Conservation (phyloP, 2,329 filamentous ascomycete genomes). For the Fusarium phyllophilum region DNA sequence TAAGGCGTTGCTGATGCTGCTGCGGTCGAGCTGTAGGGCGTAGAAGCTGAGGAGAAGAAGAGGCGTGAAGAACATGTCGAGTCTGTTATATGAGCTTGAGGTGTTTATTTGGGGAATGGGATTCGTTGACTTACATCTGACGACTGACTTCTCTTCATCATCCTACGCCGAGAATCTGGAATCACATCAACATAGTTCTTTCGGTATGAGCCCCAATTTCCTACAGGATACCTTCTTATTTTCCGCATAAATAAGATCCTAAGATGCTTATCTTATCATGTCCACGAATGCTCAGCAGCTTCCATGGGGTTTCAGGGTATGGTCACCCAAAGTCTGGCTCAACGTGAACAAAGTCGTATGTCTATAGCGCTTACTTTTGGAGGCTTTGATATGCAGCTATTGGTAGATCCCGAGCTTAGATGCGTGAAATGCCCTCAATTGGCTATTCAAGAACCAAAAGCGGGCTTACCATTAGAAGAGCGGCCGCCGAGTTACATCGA, state of each 20-base stretch:
- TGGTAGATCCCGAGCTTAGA: neutral
- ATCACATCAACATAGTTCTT: neutral
- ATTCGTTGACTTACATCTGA: constrained; percentile 34
- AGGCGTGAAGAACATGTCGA: constrained; percentile 54
- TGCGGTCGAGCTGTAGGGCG: constrained; percentile 53
- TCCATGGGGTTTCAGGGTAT: neutral
- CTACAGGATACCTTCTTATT: neutral
- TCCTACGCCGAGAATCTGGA: neutral
- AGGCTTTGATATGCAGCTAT: neutral
- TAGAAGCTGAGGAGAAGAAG: constrained; percentile 58
- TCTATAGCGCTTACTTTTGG: neutral
- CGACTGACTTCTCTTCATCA: constrained; percentile 3
- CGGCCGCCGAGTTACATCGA: neutral
- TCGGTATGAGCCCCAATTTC: neutral
- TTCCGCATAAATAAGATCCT: neutral
- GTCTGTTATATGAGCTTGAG: neutral
- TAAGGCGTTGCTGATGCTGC: constrained; percentile 57
- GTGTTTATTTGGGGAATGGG: rapidly evolving
- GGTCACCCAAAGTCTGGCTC: no score
- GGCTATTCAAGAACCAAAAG: neutral
- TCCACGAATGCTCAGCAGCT: rapidly evolving
- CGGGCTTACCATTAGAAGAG: rapidly evolving
- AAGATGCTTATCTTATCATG: neutral
- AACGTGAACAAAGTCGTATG: neutral
- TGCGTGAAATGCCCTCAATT: neutral